These are phyloP conservation scores for Xylaria cubensis DNA, from an alignment of 495 filamentous ascomycete genomes.

Conservation along the genomic window DNA sequence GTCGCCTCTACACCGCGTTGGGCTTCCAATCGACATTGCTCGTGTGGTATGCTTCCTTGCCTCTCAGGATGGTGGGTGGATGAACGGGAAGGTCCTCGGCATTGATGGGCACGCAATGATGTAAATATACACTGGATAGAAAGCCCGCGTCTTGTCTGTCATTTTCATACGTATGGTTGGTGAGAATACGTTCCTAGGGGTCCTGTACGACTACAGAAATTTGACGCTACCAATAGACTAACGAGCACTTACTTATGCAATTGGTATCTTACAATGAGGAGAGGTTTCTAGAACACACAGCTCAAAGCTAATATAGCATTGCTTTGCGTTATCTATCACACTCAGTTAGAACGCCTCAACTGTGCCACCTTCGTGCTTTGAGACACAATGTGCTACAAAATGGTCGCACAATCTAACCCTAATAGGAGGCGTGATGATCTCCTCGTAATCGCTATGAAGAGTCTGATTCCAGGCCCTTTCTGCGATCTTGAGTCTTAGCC, in stretches of 20 bases:
- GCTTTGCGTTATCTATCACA: not conserved
- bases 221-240: not conserved
- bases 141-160: not conserved
- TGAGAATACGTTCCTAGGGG: not conserved
- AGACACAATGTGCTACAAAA: not conserved
- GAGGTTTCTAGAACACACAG: not conserved
- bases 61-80: constrained; percentile 69
- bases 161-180: not conserved
- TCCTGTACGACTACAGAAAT: not conserved
- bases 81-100: constrained; percentile 65
- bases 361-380: not conserved
- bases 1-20: constrained; percentile 66
- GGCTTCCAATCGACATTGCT: constrained; percentile 68
- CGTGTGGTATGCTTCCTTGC: constrained; percentile 70
- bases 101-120: constrained; percentile 57
- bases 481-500: not conserved
- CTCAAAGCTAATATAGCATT: not conserved
- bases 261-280: not conserved
- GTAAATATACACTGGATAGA: constrained; percentile 39
- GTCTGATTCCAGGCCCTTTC: not conserved
- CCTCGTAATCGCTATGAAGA: not conserved
- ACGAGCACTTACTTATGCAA: not conserved
- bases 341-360: not conserved
- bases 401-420: not conserved
- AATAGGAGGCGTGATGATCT: not conserved